These are phyloP conservation scores for Filobasidium uniguttulatum DNA, from an alignment of 1,284 basidiomycete species.

Conservation along the genomic window DNA sequence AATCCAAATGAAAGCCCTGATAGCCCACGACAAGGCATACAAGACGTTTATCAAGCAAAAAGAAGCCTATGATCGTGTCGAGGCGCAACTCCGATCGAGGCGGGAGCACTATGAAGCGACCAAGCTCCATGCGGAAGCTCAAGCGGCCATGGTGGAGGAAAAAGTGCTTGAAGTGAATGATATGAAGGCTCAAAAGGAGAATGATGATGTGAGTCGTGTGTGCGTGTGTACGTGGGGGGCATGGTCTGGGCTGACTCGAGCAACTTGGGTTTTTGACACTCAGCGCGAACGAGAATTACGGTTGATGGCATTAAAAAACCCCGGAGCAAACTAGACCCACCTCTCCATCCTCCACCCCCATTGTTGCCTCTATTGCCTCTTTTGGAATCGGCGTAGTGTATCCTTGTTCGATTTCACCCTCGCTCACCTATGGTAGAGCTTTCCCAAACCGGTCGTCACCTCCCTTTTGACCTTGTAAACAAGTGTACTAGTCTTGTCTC, in stretches of 20 bases:
- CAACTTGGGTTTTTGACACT: background rate
- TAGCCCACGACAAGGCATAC: conserved; percentile 34
- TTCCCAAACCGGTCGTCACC: no score
- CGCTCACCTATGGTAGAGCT: no score
- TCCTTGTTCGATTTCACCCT: no score
- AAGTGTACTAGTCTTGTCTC: no score
- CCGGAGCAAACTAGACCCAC: no score
- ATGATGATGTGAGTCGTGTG: conserved; percentile 34
- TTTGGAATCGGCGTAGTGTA: no score
- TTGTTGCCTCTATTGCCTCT: no score
- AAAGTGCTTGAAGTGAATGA: conserved; percentile 39
- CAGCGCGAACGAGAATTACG: conserved; percentile 38
- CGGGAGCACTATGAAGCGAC: conserved; percentile 35
- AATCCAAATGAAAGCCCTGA: conserved; percentile 32
- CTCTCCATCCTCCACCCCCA: no score
- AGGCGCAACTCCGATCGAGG: conserved; percentile 31
- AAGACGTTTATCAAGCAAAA: conserved; percentile 34
- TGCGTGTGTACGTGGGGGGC: background rate
- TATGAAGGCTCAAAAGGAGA: conserved; percentile 36
- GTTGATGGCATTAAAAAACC: conserved; percentile 34
- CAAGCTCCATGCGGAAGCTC: conserved; percentile 18
- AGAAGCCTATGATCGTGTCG: conserved; percentile 34
- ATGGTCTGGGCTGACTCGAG: no score
- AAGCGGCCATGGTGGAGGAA: conserved; percentile 18
- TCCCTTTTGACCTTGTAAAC: no score